Percentiles rank a stretch among this genome's conserved stretches.
Evolutionary conservation across 2,329 filamentous ascomycete genomes (phyloP).

Genomic region (Boeremia lycopersici): DNA sequence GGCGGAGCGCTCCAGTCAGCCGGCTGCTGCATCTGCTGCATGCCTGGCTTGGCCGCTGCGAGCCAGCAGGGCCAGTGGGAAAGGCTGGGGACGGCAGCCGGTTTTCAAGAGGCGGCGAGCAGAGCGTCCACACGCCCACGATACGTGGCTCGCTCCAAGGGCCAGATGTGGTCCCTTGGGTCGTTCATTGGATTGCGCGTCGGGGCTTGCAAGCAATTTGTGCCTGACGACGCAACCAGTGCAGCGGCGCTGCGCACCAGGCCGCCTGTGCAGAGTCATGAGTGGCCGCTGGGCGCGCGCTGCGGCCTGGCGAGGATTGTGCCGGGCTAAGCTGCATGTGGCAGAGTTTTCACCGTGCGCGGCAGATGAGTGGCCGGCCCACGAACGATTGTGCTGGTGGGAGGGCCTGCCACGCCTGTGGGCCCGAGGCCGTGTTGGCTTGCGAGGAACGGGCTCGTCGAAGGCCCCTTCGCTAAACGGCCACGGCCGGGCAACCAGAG

Average conservation of each 20-base stretch:
- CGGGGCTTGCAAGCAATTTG: slow-evolving; percentile 29
- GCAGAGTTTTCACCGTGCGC: slow-evolving; percentile 27
- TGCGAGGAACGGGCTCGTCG: slow-evolving; percentile 13
- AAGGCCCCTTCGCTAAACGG: slow-evolving; percentile 24
- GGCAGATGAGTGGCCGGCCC: slow-evolving; percentile 24
- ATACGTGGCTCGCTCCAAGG: slow-evolving; percentile 39
- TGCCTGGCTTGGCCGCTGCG: slow-evolving; percentile 13
- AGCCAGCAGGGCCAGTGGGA: slow-evolving; percentile 4
- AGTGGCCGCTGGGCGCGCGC: slow-evolving; percentile 19
- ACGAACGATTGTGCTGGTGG: slow-evolving; percentile 24
- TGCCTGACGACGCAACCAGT: slow-evolving; percentile 32
- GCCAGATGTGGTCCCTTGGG: slow-evolving; percentile 30
- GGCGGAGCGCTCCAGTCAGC: slow-evolving; percentile 7
- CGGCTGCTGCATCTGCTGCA: neutral
- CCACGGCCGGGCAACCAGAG: slow-evolving; percentile 18
- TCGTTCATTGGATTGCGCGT: slow-evolving; percentile 32
- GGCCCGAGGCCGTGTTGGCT: slow-evolving; percentile 9
- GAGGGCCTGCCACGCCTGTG: slow-evolving; percentile 1
- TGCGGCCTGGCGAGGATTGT: slow-evolving; percentile 22
- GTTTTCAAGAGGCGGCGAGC: slow-evolving; percentile 22
- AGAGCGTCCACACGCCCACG: slow-evolving; percentile 14
- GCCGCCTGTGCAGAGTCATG: slow-evolving; percentile 25
- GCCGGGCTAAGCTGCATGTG: slow-evolving; percentile 28
- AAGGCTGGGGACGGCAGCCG: slow-evolving; percentile 19
- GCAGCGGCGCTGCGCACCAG: slow-evolving; percentile 18